Conservation (phyloP, 2,329 filamentous ascomycete species). For the Cytospora piceicola region DNA sequence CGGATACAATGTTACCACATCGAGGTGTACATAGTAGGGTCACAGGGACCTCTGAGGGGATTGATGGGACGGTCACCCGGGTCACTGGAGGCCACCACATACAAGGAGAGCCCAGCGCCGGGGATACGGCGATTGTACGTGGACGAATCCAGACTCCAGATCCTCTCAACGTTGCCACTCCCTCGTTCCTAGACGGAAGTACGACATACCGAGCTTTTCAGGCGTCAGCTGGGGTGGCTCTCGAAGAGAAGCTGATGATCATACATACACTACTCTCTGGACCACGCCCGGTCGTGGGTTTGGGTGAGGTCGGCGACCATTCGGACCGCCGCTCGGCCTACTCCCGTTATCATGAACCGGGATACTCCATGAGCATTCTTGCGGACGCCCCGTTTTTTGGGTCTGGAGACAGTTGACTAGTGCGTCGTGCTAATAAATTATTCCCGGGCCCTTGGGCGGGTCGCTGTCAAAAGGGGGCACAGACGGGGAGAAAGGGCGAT, state of each 20-base stretch:
- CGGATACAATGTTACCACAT: neutral
- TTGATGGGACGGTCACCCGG: neutral
- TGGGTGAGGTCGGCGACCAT: neutral
- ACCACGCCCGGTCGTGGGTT: neutral
- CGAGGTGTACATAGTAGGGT: neutral
- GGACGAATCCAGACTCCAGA: neutral
- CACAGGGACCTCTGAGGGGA: neutral
- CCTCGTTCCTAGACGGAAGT: too few species aligned
- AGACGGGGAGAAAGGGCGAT: slow-evolving; percentile 2
- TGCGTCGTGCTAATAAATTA: neutral
- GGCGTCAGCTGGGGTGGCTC: too few species aligned
- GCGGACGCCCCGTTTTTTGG: neutral
- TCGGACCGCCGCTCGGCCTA: neutral
- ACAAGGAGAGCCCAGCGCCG: neutral
- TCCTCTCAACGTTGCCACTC: too few species aligned
- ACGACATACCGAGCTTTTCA: too few species aligned
- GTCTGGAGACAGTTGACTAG: neutral
- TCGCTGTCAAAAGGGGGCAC: slow-evolving; percentile 3
- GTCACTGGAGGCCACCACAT: neutral
- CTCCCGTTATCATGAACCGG: neutral
- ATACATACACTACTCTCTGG: neutral
- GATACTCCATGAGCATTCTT: neutral
- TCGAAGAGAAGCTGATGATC: neutral
- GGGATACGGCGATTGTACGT: neutral
- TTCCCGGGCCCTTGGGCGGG: neutral